Base-by-base conservation (phyloP, 208 protist genomes). In the Strigomonas culicis region DNA sequence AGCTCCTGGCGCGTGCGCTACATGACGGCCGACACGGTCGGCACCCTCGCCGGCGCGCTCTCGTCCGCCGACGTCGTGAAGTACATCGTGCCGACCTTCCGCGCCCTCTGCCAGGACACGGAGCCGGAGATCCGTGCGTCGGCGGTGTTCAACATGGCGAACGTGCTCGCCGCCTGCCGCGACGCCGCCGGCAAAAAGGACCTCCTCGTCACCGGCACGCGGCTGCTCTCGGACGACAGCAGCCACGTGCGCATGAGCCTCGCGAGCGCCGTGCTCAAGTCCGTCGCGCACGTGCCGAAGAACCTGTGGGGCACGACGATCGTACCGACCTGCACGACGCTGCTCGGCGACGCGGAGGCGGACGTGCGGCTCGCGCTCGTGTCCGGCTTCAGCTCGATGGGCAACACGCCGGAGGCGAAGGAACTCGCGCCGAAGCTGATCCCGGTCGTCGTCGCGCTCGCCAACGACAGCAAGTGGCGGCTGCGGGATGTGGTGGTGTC, bases 1-100 rank as follows among this genome's bases (percentile, higher is more conserved):
- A 95, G 80, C 76, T 97, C 94, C 8, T 99, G 98, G 98, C 90
- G 98, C 17, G 98, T 99, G 43, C 90, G 98, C 7, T 99, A 99
- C 81, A 99, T 99, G 93, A 88, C 94, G 19, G 98, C 98, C 11
- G 97, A 99, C 68, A 81, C 92, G n/a, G 90, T 99, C 49, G 84
- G 90, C 43, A 68, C 59, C 61, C 72, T 95, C 34, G 77, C 86
- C 8, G 69, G 55, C 24, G 80, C 73, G n/a, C 72, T 89, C 24
- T 72, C 83, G 11, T 63, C 75, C n/a, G 63, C 77, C 10, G 86
- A 93, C 61, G 81, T 89, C 17, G 73, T 70, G 8, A 84, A 81
- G 66, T 77, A 84, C 56, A 74, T 79, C 41, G 77, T 88, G 56
- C 90, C 82, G 19, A 70, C 90, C 22, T 95, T 93, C 70, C 74